Base-by-base conservation (phyloP, 1,284 basidiomycete genomes). In the Trichosporon inkin region DNA sequence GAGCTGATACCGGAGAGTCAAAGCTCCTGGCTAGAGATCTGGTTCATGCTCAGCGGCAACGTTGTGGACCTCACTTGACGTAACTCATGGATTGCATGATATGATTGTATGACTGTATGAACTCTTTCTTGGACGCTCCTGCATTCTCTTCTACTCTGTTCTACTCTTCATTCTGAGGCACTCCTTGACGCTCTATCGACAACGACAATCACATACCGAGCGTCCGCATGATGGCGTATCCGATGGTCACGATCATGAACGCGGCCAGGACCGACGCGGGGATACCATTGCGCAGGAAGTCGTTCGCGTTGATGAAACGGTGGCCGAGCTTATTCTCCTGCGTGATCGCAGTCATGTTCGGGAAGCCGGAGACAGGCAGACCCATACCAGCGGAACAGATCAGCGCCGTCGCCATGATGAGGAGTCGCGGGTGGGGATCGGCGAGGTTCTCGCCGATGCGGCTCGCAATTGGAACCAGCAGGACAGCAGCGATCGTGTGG, bases 371-470 rank as follows among this genome's bases (percentile, higher is more conserved):
- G 36, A 98, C 93, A 3, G 94, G 94, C 82, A 99, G 88, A 6
- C 94, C 96, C 95, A 99, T 99, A 1, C 95, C 96, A 3, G 92
- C 84, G 16, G 91, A 94, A 70, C 94, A 97, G 59, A 96, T 89
- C 63, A 99, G 81, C 2, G 86, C 92, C 10, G 93, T 98, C 52
- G 80, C 84, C 80, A 96, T 94, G 70, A 96, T 90, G 63, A 97
- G 83, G 10, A 96, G 79, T 70, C 92, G 86, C 62, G 84, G 81
- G 67, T 88, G 88, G 37, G 81, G 81, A 17, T 78, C 86, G 2
- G 85, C 83, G 57, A 98, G 81, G 49, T 84, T 88, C 32, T 82
- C 81, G 4, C 92, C 96, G 16, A 99, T 90, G 77, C 92, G 86
- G 60, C 89, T 86, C 1, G 95, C 96, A 62, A 99, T 96, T 10